Percentiles rank a stretch among this genome's conserved stretches.
Evolutionary conservation across 352 stramenopile genomes (phyloP).

Genomic region (Phytophthora fragariaefolia): DNA sequence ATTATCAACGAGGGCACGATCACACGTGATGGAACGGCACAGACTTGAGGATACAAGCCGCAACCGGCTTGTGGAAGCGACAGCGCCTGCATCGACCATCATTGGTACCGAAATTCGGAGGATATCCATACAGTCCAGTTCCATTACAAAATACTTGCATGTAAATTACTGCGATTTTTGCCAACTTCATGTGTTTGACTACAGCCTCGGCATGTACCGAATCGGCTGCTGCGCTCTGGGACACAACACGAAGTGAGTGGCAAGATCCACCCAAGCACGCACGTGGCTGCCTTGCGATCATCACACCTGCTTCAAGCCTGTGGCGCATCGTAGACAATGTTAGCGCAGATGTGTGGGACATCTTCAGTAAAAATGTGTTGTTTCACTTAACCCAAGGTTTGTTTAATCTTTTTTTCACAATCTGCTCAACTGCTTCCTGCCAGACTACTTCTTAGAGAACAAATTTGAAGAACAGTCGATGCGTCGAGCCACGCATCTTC

Average conservation of each 20-base stretch:
- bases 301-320: background rate
- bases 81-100: too few relatives aligned
- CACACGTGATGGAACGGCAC: slow-evolving; percentile 8
- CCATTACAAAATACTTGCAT: too few relatives aligned
- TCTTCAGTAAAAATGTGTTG: background rate
- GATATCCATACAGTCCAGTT: too few relatives aligned
- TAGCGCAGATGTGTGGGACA: slow-evolving; percentile 2
- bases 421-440: background rate
- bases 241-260: background rate
- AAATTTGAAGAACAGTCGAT: background rate
- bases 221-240: slow-evolving; percentile 3
- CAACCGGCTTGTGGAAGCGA: slow-evolving; percentile 2
- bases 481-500: too few relatives aligned
- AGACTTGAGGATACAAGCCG: background rate
- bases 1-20: too few relatives aligned
- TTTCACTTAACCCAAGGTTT: background rate
- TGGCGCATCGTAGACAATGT: background rate
- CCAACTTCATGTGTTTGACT: background rate
- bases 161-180: background rate
- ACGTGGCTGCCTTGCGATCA: slow-evolving; percentile 9
- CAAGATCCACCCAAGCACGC: background rate
- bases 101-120: too few relatives aligned
- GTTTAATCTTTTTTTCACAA: background rate
- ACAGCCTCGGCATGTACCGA: background rate
- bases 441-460: background rate